Evolutionary conservation across 768 basidiomycete genomes (phyloP), one percentile per base, ranked within the genome.

Genomic region (Amyloporia xantha): DNA sequence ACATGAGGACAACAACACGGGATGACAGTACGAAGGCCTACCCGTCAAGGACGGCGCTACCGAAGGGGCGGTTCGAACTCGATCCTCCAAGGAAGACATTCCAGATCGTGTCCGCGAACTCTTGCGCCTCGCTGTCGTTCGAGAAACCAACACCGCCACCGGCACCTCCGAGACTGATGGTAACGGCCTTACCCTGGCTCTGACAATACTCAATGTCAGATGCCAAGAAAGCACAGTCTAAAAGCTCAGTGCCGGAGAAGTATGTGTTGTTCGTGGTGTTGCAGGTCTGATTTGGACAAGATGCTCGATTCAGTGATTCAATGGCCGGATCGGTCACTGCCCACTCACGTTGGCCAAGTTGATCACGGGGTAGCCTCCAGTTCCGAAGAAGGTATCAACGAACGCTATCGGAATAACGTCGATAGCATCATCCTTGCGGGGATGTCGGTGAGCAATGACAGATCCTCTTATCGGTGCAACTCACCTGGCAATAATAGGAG

Each of bases 351-450:
- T 86, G 1, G 81, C 84, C 11, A 86, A 71, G 62, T 89, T 82
- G 45, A 87, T 68, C 5, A 75, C 77, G 20, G 85, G 85, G 15
- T 73, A 62, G 24, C 75, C 75, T 1, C 84, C 82, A 5, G 78
- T 68, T 11, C 79, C 74, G 58, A 81, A 84, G 66, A 86, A 86
- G 17, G 72, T 73, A 59, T 79, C 68, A 54, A 87, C 57, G 59
- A 88, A 85, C n/a, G 84, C 79, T 26, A 87, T 57, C 6, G 83
- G 83, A 50, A 88, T 76, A 5, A 77, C 79, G 62, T 87, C 79
- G 49, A 86, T 78, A 6, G 78, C 73, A 57, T 79, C 69, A 59
- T 86, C 84, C 79, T 84, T 35, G 33, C 15, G 39, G 17, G 38
- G 47, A 5, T 10, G 6, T 35, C 15, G 36, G 13, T 47, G 13